Conservation (phyloP, 2,329 filamentous ascomycete species). For the Beauveria sp. region DNA sequence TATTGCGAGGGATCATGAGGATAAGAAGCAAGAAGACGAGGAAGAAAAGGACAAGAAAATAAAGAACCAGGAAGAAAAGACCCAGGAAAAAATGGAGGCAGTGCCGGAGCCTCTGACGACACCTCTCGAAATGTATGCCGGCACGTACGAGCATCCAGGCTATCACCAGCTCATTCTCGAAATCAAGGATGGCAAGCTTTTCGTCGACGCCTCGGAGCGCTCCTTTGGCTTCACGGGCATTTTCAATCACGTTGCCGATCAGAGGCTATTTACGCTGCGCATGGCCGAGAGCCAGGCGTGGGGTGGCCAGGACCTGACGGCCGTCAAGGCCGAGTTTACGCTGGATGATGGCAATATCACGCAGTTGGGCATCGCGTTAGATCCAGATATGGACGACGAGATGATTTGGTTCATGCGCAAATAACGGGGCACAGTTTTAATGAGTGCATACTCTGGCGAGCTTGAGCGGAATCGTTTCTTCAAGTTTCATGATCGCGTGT, state of each 20-base stretch:
- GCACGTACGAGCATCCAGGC: conserved; percentile 15
- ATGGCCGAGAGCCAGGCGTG: conserved; percentile 15
- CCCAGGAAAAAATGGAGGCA: background rate
- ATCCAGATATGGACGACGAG: conserved; percentile 12
- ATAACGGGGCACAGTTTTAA: background rate
- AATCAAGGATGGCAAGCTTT: conserved; percentile 14
- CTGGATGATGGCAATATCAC: conserved; percentile 13
- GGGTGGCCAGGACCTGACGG: conserved; percentile 10
- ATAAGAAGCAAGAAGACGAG: background rate
- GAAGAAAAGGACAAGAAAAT: background rate
- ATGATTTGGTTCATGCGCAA: conserved; percentile 18
- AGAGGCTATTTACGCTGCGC: conserved; percentile 14
- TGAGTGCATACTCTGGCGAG: background rate
- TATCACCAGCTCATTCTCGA: conserved; percentile 19
- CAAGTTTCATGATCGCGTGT: background rate
- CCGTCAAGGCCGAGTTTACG: conserved; percentile 15
- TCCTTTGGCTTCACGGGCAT: conserved; percentile 20
- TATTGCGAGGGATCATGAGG: background rate
- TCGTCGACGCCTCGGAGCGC: conserved; percentile 22
- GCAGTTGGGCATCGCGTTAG: conserved; percentile 17
- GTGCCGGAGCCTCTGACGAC: background rate
- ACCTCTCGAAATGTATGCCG: background rate
- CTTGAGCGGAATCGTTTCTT: background rate
- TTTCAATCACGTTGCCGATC: conserved; percentile 16
- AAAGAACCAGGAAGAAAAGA: background rate